These are phyloP conservation scores for Alternaria postmessia DNA, from an alignment of 2,329 filamentous ascomycete species.

Conservation along the genomic window DNA sequence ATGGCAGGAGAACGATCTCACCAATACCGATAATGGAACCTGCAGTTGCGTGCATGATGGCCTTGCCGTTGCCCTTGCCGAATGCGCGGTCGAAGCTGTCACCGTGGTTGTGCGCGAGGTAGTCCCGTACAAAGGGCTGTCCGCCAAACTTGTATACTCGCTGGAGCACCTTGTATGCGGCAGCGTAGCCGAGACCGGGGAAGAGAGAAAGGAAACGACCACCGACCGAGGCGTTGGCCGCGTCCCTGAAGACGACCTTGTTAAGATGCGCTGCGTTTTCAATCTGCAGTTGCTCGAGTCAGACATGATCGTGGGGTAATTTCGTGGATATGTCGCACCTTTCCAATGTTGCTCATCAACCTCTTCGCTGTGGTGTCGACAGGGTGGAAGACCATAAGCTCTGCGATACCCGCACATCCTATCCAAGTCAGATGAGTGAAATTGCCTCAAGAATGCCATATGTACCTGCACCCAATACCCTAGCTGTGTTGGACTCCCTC, in stretches of 20 bases:
- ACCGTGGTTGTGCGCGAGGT: conserved; percentile 80
- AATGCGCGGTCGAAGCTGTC: conserved; percentile 86
- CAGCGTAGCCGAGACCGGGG: conserved; percentile 95
- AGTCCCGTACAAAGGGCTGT: conserved; percentile 94
- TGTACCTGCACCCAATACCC: conserved; percentile 93
- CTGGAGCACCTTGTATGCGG: conserved; percentile 97
- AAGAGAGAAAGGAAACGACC: conserved; percentile 95
- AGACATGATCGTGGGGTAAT: conserved; percentile 15
- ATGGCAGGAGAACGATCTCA: conserved; percentile 91
- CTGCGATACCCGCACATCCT: conserved; percentile 93
- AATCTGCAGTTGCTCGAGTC: conserved; percentile 56
- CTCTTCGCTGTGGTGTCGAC: conserved; percentile 99
- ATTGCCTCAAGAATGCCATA: neutral
- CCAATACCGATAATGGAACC: conserved; percentile 96
- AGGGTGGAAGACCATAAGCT: conserved; percentile 80
- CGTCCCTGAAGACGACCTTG: conserved; percentile 91
- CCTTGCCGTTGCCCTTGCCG: conserved; percentile 96
- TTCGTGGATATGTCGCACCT: conserved; percentile 54
- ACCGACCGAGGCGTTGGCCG: conserved; percentile 72
- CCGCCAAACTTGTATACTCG: conserved; percentile 99
- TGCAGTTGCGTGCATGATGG: conserved; percentile 95
- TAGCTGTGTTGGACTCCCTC: conserved; percentile 87
- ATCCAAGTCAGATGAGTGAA: conserved; percentile 19
- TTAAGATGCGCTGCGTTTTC: conserved; percentile 73
- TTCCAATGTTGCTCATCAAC: conserved; percentile 96